Conservation (phyloP, 441 rosid genomes). For the Aquilaria agallochum region DNA sequence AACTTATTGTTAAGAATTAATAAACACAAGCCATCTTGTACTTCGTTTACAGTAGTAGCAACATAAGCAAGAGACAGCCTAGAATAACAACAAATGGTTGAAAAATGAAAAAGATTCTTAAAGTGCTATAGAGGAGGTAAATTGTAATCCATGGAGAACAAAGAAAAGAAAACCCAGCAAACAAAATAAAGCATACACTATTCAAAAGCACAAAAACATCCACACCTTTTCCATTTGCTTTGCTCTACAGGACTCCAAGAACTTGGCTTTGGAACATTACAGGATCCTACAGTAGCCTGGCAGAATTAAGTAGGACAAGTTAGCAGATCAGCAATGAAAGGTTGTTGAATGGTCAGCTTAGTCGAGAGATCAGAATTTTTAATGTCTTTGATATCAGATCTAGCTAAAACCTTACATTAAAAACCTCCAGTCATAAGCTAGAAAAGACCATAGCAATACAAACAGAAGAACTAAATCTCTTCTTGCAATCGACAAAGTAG, state of each 20-base stretch:
- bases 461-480: no score
- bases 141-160: no score
- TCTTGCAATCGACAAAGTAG: no score
- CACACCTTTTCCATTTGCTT: constrained; percentile 97
- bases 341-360: constrained; percentile 4
- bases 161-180: neutral
- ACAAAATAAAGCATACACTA: neutral
- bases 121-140: no score
- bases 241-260: constrained; percentile 97
- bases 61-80: no score
- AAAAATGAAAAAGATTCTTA: no score
- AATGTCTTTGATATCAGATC: constrained; percentile 23
- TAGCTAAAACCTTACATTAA: constrained; percentile 10
- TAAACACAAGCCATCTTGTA: no score
- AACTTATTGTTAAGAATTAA: no score
- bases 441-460: no score
- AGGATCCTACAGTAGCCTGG: constrained; percentile 91
- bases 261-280: constrained; percentile 83
- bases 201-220: neutral
- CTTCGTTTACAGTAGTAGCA: no score
- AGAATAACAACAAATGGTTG: no score
- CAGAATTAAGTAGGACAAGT: constrained; percentile 12
- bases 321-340: constrained; percentile 8
- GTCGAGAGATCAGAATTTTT: constrained; percentile 11
- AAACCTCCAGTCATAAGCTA: neutral